Evolutionary conservation across 176 grass and related monocot genomes (phyloP).

Genomic region (Miscanthus lutarioriparius): DNA sequence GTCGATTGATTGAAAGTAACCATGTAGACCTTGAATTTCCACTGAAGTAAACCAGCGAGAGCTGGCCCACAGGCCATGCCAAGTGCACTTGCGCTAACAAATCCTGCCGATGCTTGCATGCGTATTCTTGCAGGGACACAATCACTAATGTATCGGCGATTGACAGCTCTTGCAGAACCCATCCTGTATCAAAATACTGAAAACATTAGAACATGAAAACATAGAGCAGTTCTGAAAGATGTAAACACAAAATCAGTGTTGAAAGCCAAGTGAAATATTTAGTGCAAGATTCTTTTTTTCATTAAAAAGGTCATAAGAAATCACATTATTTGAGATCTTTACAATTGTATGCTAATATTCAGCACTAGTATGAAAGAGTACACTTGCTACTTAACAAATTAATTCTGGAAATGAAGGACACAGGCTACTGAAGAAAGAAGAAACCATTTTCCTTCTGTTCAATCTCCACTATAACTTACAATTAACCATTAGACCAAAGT

Average conservation of each 20-base stretch:
- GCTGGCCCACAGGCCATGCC: constrained; percentile 99
- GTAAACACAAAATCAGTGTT: neutral
- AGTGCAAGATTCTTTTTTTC: neutral
- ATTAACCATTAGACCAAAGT: neutral
- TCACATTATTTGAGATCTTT: neutral
- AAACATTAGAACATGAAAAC: constrained; percentile 22
- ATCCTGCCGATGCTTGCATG: constrained; percentile 94
- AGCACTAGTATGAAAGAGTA: constrained; percentile 3
- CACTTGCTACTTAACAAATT: neutral
- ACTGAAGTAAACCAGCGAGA: constrained; percentile 92
- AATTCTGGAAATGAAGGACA: neutral
- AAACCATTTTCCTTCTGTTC: constrained; percentile 11
- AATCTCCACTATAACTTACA: constrained; percentile 8
- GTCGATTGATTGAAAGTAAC: constrained; percentile 89
- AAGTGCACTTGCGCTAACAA: constrained; percentile 94
- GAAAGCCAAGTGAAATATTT: neutral
- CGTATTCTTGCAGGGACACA: constrained; percentile 95
- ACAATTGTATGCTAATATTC: neutral
- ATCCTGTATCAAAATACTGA: constrained; percentile 48
- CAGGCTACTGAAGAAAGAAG: neutral
- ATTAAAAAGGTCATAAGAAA: constrained; percentile 1
- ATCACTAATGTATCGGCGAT: constrained; percentile 92
- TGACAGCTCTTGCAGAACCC: constrained; percentile 97
- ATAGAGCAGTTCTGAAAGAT: constrained; percentile 12
- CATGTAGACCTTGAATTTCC: constrained; percentile 80